Evolutionary conservation across 768 basidiomycete species (phyloP).

Genomic region (Dioszegia aurantiaca): DNA sequence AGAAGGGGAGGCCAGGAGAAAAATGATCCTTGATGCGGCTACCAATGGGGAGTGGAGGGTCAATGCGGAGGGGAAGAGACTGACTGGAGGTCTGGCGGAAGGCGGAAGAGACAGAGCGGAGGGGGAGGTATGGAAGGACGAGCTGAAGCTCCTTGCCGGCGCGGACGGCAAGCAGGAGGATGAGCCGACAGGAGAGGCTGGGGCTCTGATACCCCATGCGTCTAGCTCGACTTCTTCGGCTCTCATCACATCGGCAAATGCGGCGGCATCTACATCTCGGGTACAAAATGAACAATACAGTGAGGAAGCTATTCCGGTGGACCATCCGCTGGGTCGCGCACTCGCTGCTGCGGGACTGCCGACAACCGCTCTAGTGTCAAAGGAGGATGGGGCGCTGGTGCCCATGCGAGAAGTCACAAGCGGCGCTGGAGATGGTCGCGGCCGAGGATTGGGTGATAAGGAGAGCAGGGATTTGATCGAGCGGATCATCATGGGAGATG

Average conservation of each 20-base stretch:
- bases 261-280: neutral
- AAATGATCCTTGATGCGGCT: conserved; percentile 41
- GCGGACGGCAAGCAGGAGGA: neutral
- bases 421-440: conserved; percentile 34
- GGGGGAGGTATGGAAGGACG: conserved; percentile 57
- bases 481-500: conserved; percentile 38
- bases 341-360: conserved; percentile 49
- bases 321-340: conserved; percentile 47
- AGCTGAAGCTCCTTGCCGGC: conserved; percentile 23
- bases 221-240: conserved; percentile 21
- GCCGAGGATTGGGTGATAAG: conserved; percentile 37
- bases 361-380: conserved; percentile 44
- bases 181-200: conserved; percentile 1
- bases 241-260: conserved; percentile 16
- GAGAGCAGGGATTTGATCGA: conserved; percentile 24
- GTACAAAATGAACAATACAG: neutral
- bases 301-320: conserved; percentile 17
- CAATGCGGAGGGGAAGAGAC: conserved; percentile 41
- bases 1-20: conserved; percentile 45
- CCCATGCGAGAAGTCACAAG: conserved; percentile 41
- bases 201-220: conserved; percentile 18
- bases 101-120: conserved; percentile 64
- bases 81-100: conserved; percentile 56
- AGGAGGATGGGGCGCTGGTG: conserved; percentile 41
- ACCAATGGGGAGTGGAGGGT: conserved; percentile 43